Conservation (phyloP, 257 asterid genomes). For the Plantago elongata region DNA sequence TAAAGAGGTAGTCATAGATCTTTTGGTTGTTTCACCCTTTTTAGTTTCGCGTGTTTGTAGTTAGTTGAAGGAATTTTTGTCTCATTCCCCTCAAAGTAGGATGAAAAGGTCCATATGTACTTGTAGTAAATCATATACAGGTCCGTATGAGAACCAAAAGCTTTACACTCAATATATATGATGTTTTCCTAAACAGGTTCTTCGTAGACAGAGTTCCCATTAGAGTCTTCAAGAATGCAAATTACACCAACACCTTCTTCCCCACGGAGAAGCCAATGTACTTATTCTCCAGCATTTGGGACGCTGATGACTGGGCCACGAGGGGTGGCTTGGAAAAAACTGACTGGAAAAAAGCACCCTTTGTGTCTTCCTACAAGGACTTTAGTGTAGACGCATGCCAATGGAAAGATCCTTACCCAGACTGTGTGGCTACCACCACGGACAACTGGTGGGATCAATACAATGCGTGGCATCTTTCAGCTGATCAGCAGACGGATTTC, state of each 20-base stretch:
- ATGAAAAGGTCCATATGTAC: no score
- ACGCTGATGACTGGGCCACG: conserved; percentile 98
- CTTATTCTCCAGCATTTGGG: conserved; percentile 93
- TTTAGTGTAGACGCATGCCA: conserved; percentile 72
- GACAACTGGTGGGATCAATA: conserved; percentile 92
- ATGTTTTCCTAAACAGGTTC: conserved; percentile 40
- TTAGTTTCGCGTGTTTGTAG: no score
- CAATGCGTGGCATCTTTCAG: conserved; percentile 69
- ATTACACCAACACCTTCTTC: conserved; percentile 85
- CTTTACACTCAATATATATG: not conserved
- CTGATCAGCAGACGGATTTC: conserved; percentile 57
- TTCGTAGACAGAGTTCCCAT: conserved; percentile 71
- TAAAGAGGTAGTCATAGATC: no score
- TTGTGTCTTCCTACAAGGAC: conserved; percentile 78
- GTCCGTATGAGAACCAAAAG: not conserved
- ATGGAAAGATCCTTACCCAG: conserved; percentile 88
- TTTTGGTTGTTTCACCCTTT: no score
- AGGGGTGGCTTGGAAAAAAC: conserved; percentile 94
- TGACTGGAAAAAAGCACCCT: conserved; percentile 85
- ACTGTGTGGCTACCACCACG: conserved; percentile 76
- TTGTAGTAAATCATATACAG: no score
- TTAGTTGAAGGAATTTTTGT: no score
- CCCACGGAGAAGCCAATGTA: conserved; percentile 85
- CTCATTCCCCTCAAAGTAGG: no score
- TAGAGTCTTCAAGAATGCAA: conserved; percentile 81